These are phyloP conservation scores for Leptographium lundbergii DNA, from an alignment of 2,329 filamentous ascomycete genomes.

Conservation along the genomic window DNA sequence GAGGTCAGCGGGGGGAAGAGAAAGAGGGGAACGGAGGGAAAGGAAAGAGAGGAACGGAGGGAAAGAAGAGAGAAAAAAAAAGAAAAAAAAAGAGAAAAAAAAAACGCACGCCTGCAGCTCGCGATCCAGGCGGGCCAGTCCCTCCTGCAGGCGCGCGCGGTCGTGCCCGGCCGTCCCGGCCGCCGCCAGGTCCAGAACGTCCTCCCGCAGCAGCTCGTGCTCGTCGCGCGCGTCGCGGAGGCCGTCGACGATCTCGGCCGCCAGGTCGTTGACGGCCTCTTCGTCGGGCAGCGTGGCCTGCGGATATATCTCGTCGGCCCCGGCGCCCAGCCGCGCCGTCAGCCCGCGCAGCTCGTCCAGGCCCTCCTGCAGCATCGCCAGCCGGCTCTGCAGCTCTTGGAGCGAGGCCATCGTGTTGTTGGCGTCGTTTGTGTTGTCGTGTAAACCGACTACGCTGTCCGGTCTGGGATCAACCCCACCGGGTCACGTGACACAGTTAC, in stretches of 20 bases:
- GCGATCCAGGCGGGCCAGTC: constrained; percentile 50
- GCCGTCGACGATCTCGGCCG: constrained; percentile 65
- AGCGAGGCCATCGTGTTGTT: constrained; percentile 29
- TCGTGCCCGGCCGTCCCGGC: constrained; percentile 27
- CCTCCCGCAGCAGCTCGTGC: constrained; percentile 66
- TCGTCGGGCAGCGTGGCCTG: constrained; percentile 29
- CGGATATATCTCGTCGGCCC: constrained; percentile 30
- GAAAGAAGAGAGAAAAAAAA: background rate
- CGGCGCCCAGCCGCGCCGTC: constrained; percentile 42
- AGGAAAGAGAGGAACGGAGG: no score
- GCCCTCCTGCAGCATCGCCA: constrained; percentile 47
- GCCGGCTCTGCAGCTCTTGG: constrained; percentile 48
- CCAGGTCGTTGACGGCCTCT: constrained; percentile 56
- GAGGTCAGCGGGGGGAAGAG: background rate
- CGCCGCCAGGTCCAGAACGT: constrained; percentile 53
- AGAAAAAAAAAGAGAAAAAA: background rate
- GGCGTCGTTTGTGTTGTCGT: no score
- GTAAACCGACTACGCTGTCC: no score
- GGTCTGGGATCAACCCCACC: no score
- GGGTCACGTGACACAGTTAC: no score
- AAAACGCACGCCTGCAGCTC: constrained; percentile 55
- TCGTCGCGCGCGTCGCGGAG: constrained; percentile 73
- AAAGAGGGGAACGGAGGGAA: background rate
- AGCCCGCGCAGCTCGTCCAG: constrained; percentile 44
- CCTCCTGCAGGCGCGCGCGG: constrained; percentile 52